A percentile compares a stretch with the other conserved stretches of the same genome.
These are phyloP conservation scores for Fomitiporia mediterranea DNA, from an alignment of 1,284 basidiomycete species.

Conservation along the genomic window DNA sequence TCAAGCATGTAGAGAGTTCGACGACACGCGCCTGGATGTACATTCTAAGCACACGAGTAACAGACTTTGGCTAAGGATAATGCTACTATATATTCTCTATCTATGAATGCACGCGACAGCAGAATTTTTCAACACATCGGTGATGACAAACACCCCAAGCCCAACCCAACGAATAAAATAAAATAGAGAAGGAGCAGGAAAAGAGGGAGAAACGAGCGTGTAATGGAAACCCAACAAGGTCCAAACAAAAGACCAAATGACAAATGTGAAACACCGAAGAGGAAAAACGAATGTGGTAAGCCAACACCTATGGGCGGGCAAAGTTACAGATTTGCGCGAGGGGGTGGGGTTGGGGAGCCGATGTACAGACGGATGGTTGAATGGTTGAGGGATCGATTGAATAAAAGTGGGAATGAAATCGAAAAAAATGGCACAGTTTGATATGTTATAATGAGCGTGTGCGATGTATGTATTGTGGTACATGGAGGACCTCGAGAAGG, in stretches of 20 bases:
- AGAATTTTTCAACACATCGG: too few species aligned
- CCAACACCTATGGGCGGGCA: neutral
- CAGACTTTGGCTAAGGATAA: too few species aligned
- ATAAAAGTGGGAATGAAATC: neutral
- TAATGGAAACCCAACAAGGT: neutral
- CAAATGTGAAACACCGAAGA: neutral
- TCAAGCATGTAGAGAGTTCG: too few species aligned
- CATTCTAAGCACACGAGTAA: too few species aligned
- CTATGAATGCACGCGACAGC: neutral
- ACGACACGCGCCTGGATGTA: too few species aligned
- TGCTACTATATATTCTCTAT: neutral
- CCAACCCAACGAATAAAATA: too few species aligned
- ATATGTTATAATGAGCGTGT: neutral
- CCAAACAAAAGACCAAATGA: neutral
- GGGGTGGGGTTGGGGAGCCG: neutral
- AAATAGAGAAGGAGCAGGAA: neutral
- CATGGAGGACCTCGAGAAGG: neutral
- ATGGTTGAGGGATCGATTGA: neutral
- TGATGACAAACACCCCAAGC: too few species aligned
- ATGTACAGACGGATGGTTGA: neutral
- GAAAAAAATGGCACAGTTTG: neutral
- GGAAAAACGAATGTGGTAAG: neutral
- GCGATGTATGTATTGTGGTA: slow-evolving; percentile 4
- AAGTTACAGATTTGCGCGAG: neutral
- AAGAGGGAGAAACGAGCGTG: neutral